Evolutionary conservation across 2,329 filamentous ascomycete species (phyloP), one percentile per base, ranked within the genome.

Genomic region (Botrytis aclada): DNA sequence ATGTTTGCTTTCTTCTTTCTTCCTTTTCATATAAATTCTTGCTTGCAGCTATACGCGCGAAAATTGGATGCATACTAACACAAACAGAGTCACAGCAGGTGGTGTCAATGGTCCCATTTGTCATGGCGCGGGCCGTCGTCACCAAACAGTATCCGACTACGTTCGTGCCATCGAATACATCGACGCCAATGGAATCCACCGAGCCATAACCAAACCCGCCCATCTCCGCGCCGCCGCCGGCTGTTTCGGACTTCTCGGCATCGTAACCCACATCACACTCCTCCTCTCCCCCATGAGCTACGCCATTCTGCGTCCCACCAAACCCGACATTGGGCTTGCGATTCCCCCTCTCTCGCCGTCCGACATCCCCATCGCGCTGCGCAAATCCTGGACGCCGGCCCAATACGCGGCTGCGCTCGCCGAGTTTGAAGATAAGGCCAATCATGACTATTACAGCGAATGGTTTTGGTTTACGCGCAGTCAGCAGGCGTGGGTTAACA

Each of bases 401-500:
- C 76, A 82, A 70, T 79, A 82, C n/a, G 77, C 77, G 16, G 74
- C 75, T 1, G 82, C 84, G 2, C 79, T 82, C 7, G 74, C 60
- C 8, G 78, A 81, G 0, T 86, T 86, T 73, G 80, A 84, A 73
- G 74, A 78, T 2, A 78, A 81, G 4, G 83, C 83, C 22, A 76
- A 77, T 0, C 81, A 83, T 43, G 80, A 83, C 66, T 86, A 84
- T 74, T 86, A 86, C 71, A 78, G 80, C 34, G 84, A 86, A 75
- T 86, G 84, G 83, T 86, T 86, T 75, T 86, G 84, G 85, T 86
- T 86, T 74, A 82, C 85, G 0, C 85, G 84, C 71, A 82, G 83
- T 32, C 80, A 82, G 67, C 80, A 83, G 60, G 81, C 82, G 7
- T 85, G 84, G 84, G 81, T 85, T 29, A 85, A 86, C 74, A 83